Evolutionary conservation across 192 early-diverging fungal genomes (phyloP), one percentile per base, ranked within the genome.

Genomic region (Helicostylum pulchrum): DNA sequence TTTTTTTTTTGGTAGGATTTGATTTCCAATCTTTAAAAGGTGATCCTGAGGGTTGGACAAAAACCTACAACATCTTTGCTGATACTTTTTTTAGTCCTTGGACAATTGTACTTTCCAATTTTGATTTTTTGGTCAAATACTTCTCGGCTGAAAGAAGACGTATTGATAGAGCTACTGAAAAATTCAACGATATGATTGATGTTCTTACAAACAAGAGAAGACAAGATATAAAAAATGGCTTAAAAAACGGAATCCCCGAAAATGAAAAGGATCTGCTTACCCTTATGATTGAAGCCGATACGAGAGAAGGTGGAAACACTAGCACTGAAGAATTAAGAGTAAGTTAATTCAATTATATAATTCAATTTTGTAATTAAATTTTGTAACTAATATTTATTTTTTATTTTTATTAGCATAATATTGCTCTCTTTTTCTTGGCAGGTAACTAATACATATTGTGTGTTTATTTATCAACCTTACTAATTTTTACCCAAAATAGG

Each of bases 401-500:
- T 39, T 26, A 23, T 44, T 6, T 39, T 39, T 39, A 39, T 39
- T 4, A 59, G 57, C 57, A 83, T 63, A 81, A 85, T 44, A 78
- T 77, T 9, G 74, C 75, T 15, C 67, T 85, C 7, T 83, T 83
- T 73, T 85, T 78, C 74, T 74, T 85, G 21, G 83, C 83, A 36
- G 83, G 83, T 39, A 57, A 51, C 12, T 57, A 3, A 65, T 78
- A n/a, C 54, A 67, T 30, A 12, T 50, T 3, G 26, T 44, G 15
- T 19, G 17, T 48, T 48, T 19, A 15, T 15, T 48, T 19, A 48
- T 48, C 12, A 19, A 5, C 2, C 12, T 19, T 48, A 48, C 4
- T 48, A 19, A 14, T 48, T 48, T 17, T 48, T 15, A 5, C n/a
- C 46, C 14, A 15, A 48, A 17, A 15, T 17, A 59, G 61, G 62